phyloP scores from a whole-genome alignment of 129 eudicot species.

The Helianthus annuus region HanXRQr2.0-SUNRISE NC_035439.2:77714589-77715088 shows the following conservation, averaged over 20 bases:
- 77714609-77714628: no score
- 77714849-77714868: no score
- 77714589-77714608: no score
- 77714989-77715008: constrained; percentile 12
- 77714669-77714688: neutral
- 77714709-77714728: neutral
- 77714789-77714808: no score
- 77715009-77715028: neutral
- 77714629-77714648: neutral
- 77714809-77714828: no score
- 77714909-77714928: no score
- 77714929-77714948: constrained; percentile 16
- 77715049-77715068: neutral
- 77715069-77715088: neutral
- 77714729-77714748: neutral
- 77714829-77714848: no score
- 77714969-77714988: constrained; percentile 58
- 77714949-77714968: constrained; percentile 25
- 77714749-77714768: neutral
- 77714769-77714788: no score
- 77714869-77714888: no score
- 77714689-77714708: neutral
- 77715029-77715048: neutral
- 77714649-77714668: neutral
- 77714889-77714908: no score